Conservation (phyloP, 805 yeast species). For the Spathaspora girioi region DNA sequence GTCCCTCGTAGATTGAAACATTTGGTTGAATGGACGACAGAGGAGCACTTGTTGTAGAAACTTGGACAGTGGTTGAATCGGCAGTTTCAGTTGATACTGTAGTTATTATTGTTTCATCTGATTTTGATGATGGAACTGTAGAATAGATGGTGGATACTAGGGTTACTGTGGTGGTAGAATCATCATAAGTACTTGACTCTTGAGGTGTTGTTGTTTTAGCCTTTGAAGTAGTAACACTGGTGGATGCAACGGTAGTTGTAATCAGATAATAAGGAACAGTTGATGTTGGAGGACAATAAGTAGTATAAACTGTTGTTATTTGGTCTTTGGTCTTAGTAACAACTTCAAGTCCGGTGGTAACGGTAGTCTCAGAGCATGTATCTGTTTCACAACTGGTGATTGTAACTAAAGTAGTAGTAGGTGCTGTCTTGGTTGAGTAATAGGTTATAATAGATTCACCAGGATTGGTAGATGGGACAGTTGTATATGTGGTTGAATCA, state of each 20-base stretch:
- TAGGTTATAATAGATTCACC: slow-evolving; percentile 6
- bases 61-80: slow-evolving; percentile 1
- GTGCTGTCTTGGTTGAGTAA: slow-evolving; percentile 14
- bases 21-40: neutral
- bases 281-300: slow-evolving; percentile 18
- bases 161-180: neutral
- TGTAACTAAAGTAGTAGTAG: slow-evolving; percentile 16
- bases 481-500: neutral
- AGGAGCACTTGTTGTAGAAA: neutral
- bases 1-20: neutral
- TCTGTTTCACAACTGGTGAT: slow-evolving; percentile 16
- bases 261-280: slow-evolving; percentile 1
- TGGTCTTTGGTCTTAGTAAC: slow-evolving; percentile 22
- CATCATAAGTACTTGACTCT: neutral
- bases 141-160: neutral
- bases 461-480: neutral
- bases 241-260: neutral
- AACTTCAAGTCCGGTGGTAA: slow-evolving; percentile 25
- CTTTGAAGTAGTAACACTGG: neutral
- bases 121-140: neutral
- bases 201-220: neutral
- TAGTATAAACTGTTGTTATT: slow-evolving; percentile 19
- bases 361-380: slow-evolving; percentile 14
- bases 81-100: slow-evolving; percentile 4
- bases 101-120: neutral